Evolutionary conservation across 176 grass and related monocot species (phyloP).

Genomic region (Aegilops longissima): DNA sequence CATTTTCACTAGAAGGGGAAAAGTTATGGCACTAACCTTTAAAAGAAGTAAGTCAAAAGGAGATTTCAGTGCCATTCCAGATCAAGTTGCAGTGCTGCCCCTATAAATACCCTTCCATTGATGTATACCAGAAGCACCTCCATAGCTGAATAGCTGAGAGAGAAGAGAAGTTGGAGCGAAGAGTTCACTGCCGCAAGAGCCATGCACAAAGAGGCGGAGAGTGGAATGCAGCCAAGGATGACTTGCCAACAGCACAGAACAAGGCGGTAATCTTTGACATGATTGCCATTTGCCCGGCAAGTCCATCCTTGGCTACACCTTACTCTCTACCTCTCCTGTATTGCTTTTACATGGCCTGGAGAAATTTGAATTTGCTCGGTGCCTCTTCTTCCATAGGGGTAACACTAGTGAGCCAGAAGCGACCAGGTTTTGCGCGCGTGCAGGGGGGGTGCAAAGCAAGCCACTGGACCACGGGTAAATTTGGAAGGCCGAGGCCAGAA

Average conservation of each 20-base stretch:
- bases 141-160: neutral
- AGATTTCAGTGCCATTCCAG: conserved; percentile 2
- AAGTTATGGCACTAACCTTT: conserved; percentile 1
- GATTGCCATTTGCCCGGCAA: conserved; percentile 8
- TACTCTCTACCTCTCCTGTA: conserved; percentile 28
- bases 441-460: too few species aligned
- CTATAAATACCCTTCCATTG: conserved; percentile 14
- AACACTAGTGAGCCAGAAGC: neutral
- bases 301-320: conserved; percentile 41
- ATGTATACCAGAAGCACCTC: conserved; percentile 14
- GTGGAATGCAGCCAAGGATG: conserved; percentile 46
- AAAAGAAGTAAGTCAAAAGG: neutral
- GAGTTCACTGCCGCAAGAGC: conserved; percentile 15
- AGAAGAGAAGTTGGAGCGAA: neutral
- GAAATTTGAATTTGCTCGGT: neutral
- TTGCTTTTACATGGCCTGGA: conserved; percentile 8
- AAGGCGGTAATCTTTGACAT: neutral
- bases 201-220: conserved; percentile 32
- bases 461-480: too few species aligned
- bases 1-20: conserved; percentile 15
- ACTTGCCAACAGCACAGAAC: conserved; percentile 28
- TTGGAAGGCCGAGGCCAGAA: too few species aligned
- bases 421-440: too few species aligned
- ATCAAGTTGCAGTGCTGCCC: conserved; percentile 16
- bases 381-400: neutral